Percentiles rank a stretch among this genome's conserved stretches.
Conservation (phyloP, 306 rosid species). For the Trifolium repens region DNA sequence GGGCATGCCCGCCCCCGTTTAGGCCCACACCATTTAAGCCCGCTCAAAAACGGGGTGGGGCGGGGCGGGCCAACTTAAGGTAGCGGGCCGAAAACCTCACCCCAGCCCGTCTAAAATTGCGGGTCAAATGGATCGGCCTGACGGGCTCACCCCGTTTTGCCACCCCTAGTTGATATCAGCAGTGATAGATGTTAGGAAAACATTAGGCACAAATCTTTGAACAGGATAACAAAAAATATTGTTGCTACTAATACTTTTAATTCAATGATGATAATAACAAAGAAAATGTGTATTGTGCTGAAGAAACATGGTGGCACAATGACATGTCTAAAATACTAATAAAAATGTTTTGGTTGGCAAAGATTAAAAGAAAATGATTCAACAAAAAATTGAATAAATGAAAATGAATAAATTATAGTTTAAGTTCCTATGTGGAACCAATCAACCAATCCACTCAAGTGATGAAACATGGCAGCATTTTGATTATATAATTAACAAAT, state of each 20-base stretch:
- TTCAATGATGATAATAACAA: conserved; percentile 32
- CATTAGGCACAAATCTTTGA: conserved; percentile 41
- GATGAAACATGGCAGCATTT: conserved; percentile 42
- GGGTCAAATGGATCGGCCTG: too few species aligned
- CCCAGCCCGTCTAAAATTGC: too few species aligned
- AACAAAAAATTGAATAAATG: neutral
- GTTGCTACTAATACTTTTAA: conserved; percentile 34
- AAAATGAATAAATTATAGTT: neutral
- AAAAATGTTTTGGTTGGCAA: conserved; percentile 42
- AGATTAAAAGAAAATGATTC: conserved; percentile 9
- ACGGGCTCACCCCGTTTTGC: too few species aligned
- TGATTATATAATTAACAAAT: neutral
- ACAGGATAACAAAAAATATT: conserved; percentile 56
- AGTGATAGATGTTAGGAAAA: conserved; percentile 51
- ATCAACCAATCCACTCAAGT: conserved; percentile 35
- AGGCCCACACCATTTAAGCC: too few species aligned
- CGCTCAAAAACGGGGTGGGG: too few species aligned
- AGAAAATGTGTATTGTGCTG: conserved; percentile 38
- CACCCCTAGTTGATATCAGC: conserved; percentile 44
- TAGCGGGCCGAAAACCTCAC: too few species aligned
- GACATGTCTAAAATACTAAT: conserved; percentile 7
- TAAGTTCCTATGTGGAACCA: conserved; percentile 17
- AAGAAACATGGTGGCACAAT: conserved; percentile 47
- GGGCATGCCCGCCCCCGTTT: too few species aligned
- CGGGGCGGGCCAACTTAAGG: too few species aligned